Percentiles rank a stretch among this genome's conserved stretches.
phyloP scores from a whole-genome alignment of 257 asterid genomes.

The Schizonepeta tenuifolia region DNA sequence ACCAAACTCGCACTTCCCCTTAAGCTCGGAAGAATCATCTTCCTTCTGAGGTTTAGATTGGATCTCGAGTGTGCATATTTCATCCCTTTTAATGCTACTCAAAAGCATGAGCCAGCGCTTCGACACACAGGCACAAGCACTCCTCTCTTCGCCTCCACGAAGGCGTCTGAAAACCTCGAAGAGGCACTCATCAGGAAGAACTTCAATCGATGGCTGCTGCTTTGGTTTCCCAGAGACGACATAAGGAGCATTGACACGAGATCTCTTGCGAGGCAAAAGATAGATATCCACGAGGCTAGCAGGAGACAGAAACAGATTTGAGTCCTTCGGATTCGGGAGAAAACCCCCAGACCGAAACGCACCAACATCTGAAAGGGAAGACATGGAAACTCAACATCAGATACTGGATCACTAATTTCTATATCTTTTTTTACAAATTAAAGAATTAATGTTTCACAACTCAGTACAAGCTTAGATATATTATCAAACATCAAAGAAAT shows the following conservation, averaged over 20 bases:
- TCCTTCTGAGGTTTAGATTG: conserved; percentile 29
- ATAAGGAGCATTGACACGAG: conserved; percentile 66
- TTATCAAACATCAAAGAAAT: background rate
- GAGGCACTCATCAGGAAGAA: conserved; percentile 92
- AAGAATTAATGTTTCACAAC: conserved; percentile 5
- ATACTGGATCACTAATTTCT: background rate
- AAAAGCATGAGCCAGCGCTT: conserved; percentile 86
- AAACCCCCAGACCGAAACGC: conserved; percentile 52
- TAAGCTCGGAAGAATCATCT: conserved; percentile 26
- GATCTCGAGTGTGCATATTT: conserved; percentile 41
- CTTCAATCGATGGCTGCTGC: conserved; percentile 67
- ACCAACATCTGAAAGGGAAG: conserved; percentile 50
- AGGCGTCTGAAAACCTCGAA: conserved; percentile 83
- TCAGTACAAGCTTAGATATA: background rate
- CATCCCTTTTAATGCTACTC: conserved; percentile 66
- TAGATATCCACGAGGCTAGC: conserved; percentile 61
- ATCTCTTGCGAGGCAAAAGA: conserved; percentile 68
- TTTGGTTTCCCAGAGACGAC: conserved; percentile 45
- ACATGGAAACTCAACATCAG: conserved; percentile 33
- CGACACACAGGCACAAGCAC: conserved; percentile 75
- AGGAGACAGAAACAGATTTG: conserved; percentile 41
- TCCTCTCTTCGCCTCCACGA: conserved; percentile 62
- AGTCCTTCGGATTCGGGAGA: conserved; percentile 55
- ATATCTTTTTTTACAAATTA: too few species aligned
- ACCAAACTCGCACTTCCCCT: conserved; percentile 37